Evolutionary conservation across 2,329 filamentous ascomycete species (phyloP).

Genomic region (Myriosclerotinia curreyana): DNA sequence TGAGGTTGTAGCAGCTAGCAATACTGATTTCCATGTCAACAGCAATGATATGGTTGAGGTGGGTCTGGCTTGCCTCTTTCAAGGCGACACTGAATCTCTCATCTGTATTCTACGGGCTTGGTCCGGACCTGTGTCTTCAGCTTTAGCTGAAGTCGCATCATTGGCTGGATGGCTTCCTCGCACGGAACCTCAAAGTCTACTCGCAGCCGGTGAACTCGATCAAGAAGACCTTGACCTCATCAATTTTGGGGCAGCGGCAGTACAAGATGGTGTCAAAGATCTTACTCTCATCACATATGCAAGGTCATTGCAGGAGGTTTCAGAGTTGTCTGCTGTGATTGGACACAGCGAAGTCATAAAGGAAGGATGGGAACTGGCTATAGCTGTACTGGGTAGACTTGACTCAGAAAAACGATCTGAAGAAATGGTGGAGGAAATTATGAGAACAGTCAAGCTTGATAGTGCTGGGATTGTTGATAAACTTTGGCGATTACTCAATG

Average conservation of each 20-base stretch:
- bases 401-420: slow-evolving; percentile 70
- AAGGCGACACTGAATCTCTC: slow-evolving; percentile 75
- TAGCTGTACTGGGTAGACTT: slow-evolving; percentile 77
- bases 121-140: slow-evolving; percentile 75
- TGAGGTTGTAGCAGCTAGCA: slow-evolving; percentile 58
- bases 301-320: slow-evolving; percentile 56
- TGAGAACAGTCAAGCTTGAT: slow-evolving; percentile 67
- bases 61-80: slow-evolving; percentile 75
- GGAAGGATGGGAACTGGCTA: slow-evolving; percentile 87
- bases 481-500: slow-evolving; percentile 73
- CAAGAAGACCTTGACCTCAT: slow-evolving; percentile 83
- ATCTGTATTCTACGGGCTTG: slow-evolving; percentile 71
- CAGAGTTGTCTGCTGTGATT: slow-evolving; percentile 38
- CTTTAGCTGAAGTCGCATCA: slow-evolving; percentile 80
- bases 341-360: slow-evolving; percentile 41
- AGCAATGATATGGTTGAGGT: slow-evolving; percentile 74
- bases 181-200: slow-evolving; percentile 51
- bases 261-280: slow-evolving; percentile 69
- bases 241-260: slow-evolving; percentile 57
- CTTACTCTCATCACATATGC: slow-evolving; percentile 76
- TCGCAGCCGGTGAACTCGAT: slow-evolving; percentile 63
- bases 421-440: slow-evolving; percentile 68
- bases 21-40: slow-evolving; percentile 74
- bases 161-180: slow-evolving; percentile 77
- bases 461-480: slow-evolving; percentile 74